Base-by-base conservation (phyloP, 2,329 filamentous ascomycete genomes). In the Furcasterigmium furcatum region DNA sequence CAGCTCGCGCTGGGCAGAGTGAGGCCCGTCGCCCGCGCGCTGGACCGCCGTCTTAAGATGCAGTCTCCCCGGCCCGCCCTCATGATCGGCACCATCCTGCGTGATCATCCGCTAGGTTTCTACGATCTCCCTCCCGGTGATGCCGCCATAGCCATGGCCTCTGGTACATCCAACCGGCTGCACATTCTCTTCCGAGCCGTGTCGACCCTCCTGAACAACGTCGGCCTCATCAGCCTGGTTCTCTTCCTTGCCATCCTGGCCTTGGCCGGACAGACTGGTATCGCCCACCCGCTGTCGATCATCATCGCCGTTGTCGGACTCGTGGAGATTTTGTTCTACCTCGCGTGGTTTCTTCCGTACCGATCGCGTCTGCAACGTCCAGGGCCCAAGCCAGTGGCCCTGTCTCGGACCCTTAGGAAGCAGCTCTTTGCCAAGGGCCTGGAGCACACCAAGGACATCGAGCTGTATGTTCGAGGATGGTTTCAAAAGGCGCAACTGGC, bases 381-480 rank as follows among this genome's bases (percentile, higher is more conserved):
- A 20, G 71, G 71, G 4, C 48, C 57, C 7, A 66, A 76, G 41
- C 73, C 73, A 1, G 54, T 60, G 2, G 59, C 66, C 0, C 58
- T 75, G 9, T 64, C 70, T 1, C 65, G 63, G 24, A 58, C 71
- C 5, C 68, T 81, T 44, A 73, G 85, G 21, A 63, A 67, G 38
- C 69, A 61, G 3, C 65, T 88, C 5, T 86, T 87, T 57, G 60
- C 71, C 41, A 71, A 72, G 32, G 81, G 79, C 59, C 66, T 76
- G 45, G 67, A 66, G 24, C 79, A 77, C 53, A 71, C 84, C 4
- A 66, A 76, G 1, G 74, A 82, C 47, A 64, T 71, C 0, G 75
- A 80, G 46, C 63, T 63, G 20, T 89, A 85, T 56, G 53, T 89
- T 34, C 71, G 67, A 36, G 71, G 72, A 48, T 89, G 85, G 85